Evolutionary conservation across 2,329 filamentous ascomycete genomes (phyloP).

Genomic region (Clarireedia sp.): DNA sequence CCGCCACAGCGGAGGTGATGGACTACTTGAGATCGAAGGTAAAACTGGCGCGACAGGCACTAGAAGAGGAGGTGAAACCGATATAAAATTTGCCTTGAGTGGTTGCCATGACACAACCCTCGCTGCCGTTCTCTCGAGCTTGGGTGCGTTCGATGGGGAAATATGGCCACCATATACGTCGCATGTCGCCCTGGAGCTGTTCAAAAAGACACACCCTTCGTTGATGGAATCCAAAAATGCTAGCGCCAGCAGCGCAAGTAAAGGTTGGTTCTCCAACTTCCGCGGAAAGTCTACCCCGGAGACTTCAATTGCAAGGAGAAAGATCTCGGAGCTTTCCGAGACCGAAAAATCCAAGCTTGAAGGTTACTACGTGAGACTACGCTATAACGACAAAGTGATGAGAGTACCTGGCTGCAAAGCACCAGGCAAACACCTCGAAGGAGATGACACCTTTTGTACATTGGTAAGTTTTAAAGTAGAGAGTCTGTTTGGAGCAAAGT

Average conservation of each 20-base stretch:
- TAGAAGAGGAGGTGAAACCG: slow-evolving; percentile 39
- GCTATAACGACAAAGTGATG: slow-evolving; percentile 84
- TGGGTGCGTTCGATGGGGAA: slow-evolving; percentile 67
- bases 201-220: slow-evolving; percentile 44
- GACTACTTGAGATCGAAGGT: slow-evolving; percentile 40
- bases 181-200: slow-evolving; percentile 85
- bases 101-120: slow-evolving; percentile 94
- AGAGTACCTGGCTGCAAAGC: slow-evolving; percentile 72
- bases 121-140: slow-evolving; percentile 64
- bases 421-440: slow-evolving; percentile 73
- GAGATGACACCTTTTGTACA: slow-evolving; percentile 85
- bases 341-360: slow-evolving; percentile 53
- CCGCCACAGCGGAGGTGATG: slow-evolving; percentile 46
- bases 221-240: slow-evolving; percentile 11
- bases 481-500: background rate
- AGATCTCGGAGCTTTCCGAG: slow-evolving; percentile 45
- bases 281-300: slow-evolving; percentile 13
- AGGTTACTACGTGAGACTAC: slow-evolving; percentile 78
- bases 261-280: slow-evolving; percentile 21
- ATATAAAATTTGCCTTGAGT: slow-evolving; percentile 67
- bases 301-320: slow-evolving; percentile 51
- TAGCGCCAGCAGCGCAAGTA: slow-evolving; percentile 2
- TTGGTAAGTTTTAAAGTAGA: slow-evolving; percentile 48
- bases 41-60: slow-evolving; percentile 31
- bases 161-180: slow-evolving; percentile 92